phyloP scores from a whole-genome alignment of 1,284 basidiomycete genomes.

The Ustilago nuda region DNA sequence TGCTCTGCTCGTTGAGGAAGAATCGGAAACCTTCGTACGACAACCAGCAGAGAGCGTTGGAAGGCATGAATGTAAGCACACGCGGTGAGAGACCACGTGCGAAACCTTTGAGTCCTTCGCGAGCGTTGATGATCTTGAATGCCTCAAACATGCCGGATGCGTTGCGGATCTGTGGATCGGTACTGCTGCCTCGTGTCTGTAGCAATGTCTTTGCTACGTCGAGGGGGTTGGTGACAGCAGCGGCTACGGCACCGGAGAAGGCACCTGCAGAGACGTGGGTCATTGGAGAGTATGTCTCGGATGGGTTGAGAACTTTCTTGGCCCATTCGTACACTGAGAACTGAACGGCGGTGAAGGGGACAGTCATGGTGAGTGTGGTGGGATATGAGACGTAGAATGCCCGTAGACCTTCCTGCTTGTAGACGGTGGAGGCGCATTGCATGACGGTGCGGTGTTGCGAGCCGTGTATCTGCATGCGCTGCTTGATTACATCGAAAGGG shows the following conservation, averaged over 20 bases:
- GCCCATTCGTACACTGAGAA: conserved; percentile 96
- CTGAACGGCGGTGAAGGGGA: conserved; percentile 98
- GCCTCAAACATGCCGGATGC: conserved; percentile 89
- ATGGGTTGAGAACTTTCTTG: conserved; percentile 87
- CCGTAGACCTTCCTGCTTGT: conserved; percentile 83
- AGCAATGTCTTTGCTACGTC: conserved; percentile 99
- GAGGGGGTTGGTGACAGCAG: conserved; percentile 93
- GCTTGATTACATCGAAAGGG: conserved; percentile 99
- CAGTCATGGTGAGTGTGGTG: conserved; percentile 90
- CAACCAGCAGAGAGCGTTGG: conserved; percentile 96
- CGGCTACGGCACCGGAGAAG: conserved; percentile 91
- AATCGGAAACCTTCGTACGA: conserved; percentile 69
- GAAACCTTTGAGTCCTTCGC: conserved; percentile 89
- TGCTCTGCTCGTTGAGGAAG: conserved; percentile 60
- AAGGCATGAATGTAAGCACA: conserved; percentile 94
- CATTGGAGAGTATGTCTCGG: conserved; percentile 85
- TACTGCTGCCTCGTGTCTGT: conserved; percentile 89
- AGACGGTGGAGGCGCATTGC: conserved; percentile 84
- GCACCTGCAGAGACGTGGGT: conserved; percentile 93
- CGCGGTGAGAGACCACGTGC: conserved; percentile 88
- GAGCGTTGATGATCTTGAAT: conserved; percentile 84
- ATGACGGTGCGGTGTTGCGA: conserved; percentile 87
- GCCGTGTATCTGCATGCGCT: conserved; percentile 96
- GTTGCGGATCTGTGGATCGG: conserved; percentile 84
- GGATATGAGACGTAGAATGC: conserved; percentile 99